These are phyloP conservation scores for Chaetomium sp. DNA, from an alignment of 2,329 filamentous ascomycete species.

Conservation along the genomic window DNA sequence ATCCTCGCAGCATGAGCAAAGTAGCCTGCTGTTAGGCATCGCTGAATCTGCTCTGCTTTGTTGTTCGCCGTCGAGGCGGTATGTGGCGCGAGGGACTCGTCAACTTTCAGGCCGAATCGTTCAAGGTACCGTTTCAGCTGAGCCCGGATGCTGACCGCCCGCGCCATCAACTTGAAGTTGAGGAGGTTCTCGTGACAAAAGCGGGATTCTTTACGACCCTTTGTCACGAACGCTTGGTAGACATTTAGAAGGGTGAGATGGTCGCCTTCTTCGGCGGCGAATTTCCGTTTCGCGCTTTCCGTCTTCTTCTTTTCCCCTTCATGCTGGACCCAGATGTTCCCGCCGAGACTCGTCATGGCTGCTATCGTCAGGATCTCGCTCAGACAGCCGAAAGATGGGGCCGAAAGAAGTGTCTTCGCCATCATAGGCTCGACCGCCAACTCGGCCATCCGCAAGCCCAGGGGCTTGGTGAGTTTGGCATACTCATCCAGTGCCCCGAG, in stretches of 20 bases:
- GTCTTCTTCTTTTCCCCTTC: conserved; percentile 74
- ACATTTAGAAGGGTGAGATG: conserved; percentile 90
- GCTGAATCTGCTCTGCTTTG: conserved; percentile 72
- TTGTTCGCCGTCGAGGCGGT: conserved; percentile 38
- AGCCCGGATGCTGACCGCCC: conserved; percentile 81
- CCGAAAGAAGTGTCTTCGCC: conserved; percentile 80
- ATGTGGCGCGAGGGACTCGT: conserved; percentile 59
- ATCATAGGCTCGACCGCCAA: conserved; percentile 95
- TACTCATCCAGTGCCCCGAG: conserved; percentile 86
- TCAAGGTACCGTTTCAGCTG: conserved; percentile 88
- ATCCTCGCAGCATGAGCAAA: conserved; percentile 93
- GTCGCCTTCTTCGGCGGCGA: conserved; percentile 91
- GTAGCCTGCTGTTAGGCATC: conserved; percentile 86
- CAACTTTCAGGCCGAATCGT: conserved; percentile 73
- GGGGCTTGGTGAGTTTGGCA: conserved; percentile 82
- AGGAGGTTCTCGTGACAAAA: conserved; percentile 88
- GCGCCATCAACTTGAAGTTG: conserved; percentile 81
- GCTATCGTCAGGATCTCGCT: conserved; percentile 88
- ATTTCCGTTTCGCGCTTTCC: conserved; percentile 75
- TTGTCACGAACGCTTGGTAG: conserved; percentile 85
- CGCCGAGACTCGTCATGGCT: conserved; percentile 88
- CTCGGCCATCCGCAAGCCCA: conserved; percentile 92
- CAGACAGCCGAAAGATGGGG: conserved; percentile 73
- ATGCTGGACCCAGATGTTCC: conserved; percentile 79
- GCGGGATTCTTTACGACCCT: conserved; percentile 76